These are phyloP conservation scores for Gymnopilus junonius DNA, from an alignment of 768 basidiomycete genomes.

Conservation along the genomic window DNA sequence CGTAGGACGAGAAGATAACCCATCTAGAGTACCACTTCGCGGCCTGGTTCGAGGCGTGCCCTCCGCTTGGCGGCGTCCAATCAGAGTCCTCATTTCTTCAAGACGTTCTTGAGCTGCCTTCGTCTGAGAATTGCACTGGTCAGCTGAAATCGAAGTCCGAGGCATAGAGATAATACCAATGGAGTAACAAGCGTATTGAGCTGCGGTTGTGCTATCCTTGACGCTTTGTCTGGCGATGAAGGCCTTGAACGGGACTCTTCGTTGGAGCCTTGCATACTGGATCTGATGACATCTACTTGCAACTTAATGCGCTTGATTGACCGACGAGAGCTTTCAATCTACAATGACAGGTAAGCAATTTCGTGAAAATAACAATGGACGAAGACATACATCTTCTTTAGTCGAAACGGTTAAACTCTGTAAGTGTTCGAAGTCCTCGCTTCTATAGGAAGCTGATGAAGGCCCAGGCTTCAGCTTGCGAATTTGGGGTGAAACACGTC, in stretches of 20 bases:
- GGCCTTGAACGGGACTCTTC: slow-evolving; percentile 47
- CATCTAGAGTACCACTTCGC: slow-evolving; percentile 41
- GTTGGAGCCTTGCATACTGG: slow-evolving; percentile 20
- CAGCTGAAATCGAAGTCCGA: neutral
- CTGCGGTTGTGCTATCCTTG: slow-evolving; percentile 48
- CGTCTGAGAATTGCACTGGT: slow-evolving; percentile 45
- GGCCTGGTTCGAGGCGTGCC: slow-evolving; percentile 52
- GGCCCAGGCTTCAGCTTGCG: slow-evolving; percentile 41
- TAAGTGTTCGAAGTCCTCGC: slow-evolving; percentile 49
- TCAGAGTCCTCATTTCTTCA: slow-evolving; percentile 83
- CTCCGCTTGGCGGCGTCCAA: slow-evolving; percentile 62
- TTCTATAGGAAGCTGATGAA: slow-evolving; percentile 32
- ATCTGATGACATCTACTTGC: slow-evolving; percentile 57
- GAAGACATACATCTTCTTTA: slow-evolving; percentile 64
- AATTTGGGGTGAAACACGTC: slow-evolving; percentile 58
- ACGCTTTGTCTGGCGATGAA: slow-evolving; percentile 61
- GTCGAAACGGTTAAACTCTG: slow-evolving; percentile 55
- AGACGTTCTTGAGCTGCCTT: slow-evolving; percentile 77
- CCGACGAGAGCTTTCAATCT: slow-evolving; percentile 76
- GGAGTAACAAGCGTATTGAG: slow-evolving; percentile 28
- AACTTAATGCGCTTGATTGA: slow-evolving; percentile 77
- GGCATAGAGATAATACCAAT: slow-evolving; percentile 37
- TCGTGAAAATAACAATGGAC: neutral
- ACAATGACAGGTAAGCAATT: slow-evolving; percentile 10
- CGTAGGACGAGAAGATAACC: slow-evolving; percentile 27